Percentiles rank a stretch among this genome's conserved stretches.
Conservation (phyloP, 805 yeast species). For the Starmera amethionina region DNA sequence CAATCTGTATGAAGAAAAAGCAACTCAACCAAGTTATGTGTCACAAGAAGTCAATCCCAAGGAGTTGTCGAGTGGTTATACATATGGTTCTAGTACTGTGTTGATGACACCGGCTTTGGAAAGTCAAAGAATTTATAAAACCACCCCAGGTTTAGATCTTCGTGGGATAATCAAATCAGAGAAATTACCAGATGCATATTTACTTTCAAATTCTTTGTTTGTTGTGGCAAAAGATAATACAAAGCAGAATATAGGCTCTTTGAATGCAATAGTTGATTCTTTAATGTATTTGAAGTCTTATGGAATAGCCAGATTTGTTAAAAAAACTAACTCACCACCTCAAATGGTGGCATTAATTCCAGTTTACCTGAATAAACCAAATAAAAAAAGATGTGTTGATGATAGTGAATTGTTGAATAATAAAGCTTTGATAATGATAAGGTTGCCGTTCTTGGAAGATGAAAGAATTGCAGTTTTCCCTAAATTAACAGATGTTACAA, state of each 20-base stretch:
- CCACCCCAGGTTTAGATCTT: constrained; percentile 50
- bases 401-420: constrained; percentile 12
- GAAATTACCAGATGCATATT: constrained; percentile 46
- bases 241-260: constrained; percentile 28
- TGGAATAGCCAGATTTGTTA: constrained; percentile 59
- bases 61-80: constrained; percentile 48
- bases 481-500: constrained; percentile 23
- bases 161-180: constrained; percentile 44
- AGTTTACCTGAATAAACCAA: constrained; percentile 16
- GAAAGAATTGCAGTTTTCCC: constrained; percentile 50
- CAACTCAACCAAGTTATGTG: constrained; percentile 12
- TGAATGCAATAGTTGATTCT: constrained; percentile 42
- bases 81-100: constrained; percentile 52
- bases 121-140: constrained; percentile 28
- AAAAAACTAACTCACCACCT: constrained; percentile 36
- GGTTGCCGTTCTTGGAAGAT: constrained; percentile 71
- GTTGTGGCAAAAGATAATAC: constrained; percentile 34
- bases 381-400: constrained; percentile 14
- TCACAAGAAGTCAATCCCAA: constrained; percentile 23
- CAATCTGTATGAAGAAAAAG: constrained; percentile 16
- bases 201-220: constrained; percentile 48
- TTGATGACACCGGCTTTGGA: constrained; percentile 42
- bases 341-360: constrained; percentile 51
- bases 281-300: constrained; percentile 36
- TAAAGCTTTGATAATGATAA: constrained; percentile 38